A percentile compares a stretch with the other conserved stretches of the same genome.
Evolutionary conservation across 176 grass and related monocot species (phyloP).

Genomic region (Phoenix roebelenii): DNA sequence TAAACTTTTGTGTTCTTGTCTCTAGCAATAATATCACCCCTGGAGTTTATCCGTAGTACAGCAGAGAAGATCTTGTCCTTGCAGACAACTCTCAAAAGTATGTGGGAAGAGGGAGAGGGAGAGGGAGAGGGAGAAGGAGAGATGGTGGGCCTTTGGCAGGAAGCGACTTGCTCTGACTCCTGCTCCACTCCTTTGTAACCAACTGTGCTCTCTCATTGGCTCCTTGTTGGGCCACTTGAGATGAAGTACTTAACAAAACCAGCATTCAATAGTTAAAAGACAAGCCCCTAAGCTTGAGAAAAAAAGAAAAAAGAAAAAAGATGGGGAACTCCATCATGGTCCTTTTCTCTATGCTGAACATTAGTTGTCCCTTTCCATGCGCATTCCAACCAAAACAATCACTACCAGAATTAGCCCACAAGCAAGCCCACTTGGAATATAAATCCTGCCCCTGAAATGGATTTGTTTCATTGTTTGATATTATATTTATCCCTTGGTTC

Average conservation of each 20-base stretch:
- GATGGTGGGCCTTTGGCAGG: conserved; percentile 23
- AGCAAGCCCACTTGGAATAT: conserved; percentile 34
- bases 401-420: neutral
- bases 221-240: conserved; percentile 41
- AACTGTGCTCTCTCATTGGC: conserved; percentile 66
- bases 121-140: too few relatives aligned
- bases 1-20: conserved; percentile 23
- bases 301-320: too few relatives aligned
- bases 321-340: too few relatives aligned
- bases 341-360: neutral
- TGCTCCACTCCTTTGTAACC: conserved; percentile 46
- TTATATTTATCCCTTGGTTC: conserved; percentile 35
- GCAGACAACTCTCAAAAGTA: conserved; percentile 40
- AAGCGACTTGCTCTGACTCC: conserved; percentile 26
- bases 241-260: conserved; percentile 72
- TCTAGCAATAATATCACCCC: conserved; percentile 39
- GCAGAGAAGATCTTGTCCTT: conserved; percentile 76
- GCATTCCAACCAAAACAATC: too few relatives aligned
- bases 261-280: conserved; percentile 48
- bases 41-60: conserved; percentile 71
- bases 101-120: neutral
- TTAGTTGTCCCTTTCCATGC: too few relatives aligned
- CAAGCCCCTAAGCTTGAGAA: too few relatives aligned
- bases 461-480: conserved; percentile 23
- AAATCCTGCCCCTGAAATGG: conserved; percentile 23